Conservation (phyloP, 2,329 filamentous ascomycete genomes). For the Fusarium drepaniforme region DNA sequence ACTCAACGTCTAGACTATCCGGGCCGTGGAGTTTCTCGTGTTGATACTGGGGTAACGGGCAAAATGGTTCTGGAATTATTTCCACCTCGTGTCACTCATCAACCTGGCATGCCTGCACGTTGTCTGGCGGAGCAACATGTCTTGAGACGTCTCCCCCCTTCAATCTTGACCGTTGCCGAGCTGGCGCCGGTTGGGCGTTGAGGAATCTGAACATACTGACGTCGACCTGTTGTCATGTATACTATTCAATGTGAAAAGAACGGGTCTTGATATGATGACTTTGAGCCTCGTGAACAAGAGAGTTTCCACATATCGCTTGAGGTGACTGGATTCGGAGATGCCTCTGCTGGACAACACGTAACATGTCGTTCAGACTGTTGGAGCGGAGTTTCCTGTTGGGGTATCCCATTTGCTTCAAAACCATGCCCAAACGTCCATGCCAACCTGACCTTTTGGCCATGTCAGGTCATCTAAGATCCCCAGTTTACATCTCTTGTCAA, state of each 20-base stretch:
- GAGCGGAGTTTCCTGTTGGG: neutral
- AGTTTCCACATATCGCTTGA: neutral
- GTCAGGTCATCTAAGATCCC: constrained; percentile 4
- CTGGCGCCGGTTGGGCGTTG: neutral
- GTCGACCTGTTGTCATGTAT: neutral
- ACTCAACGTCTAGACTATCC: constrained; percentile 3
- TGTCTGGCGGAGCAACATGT: neutral
- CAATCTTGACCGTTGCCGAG: neutral
- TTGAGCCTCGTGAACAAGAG: neutral
- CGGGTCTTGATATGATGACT: neutral
- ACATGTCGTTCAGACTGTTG: neutral
- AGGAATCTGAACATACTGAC: constrained; percentile 6
- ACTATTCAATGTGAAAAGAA: neutral
- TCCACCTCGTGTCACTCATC: constrained; percentile 5
- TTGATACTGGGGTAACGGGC: constrained; percentile 20
- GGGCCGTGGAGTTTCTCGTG: neutral
- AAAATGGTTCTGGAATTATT: constrained; percentile 1
- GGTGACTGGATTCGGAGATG: neutral
- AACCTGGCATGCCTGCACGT: constrained; percentile 1
- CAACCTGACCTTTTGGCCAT: neutral
- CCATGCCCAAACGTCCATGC: constrained; percentile 14
- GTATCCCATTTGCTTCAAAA: neutral
- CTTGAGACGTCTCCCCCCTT: neutral
- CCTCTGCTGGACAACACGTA: neutral
- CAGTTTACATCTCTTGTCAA: constrained; percentile 8